phyloP scores from a whole-genome alignment of 2,329 filamentous ascomycete genomes.

The Tolypocladium endophyticum region DNA sequence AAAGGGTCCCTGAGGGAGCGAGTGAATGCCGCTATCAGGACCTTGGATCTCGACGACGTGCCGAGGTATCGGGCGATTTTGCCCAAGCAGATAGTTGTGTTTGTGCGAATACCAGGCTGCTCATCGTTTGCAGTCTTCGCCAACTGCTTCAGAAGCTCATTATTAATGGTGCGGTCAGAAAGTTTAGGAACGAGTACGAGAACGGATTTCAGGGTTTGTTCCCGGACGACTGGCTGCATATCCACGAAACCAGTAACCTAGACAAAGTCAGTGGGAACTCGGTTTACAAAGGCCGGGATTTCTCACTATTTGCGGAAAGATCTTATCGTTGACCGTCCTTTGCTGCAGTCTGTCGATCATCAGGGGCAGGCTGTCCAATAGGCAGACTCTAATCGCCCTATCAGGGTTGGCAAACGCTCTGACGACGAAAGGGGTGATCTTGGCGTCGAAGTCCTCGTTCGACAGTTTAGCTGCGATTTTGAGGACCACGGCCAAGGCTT shows the following conservation, averaged over 20 bases:
- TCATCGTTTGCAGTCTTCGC: conserved; percentile 97
- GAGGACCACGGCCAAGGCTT: conserved; percentile 78
- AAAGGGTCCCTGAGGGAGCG: conserved; percentile 88
- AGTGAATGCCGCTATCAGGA: conserved; percentile 85
- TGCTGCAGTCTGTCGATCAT: conserved; percentile 89
- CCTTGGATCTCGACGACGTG: conserved; percentile 68
- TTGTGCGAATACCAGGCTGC: conserved; percentile 92
- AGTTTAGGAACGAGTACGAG: conserved; percentile 79
- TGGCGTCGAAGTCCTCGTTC: conserved; percentile 79
- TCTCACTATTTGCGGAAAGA: conserved; percentile 84
- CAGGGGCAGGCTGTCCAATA: conserved; percentile 75
- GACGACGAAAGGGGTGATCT: conserved; percentile 76
- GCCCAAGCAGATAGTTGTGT: conserved; percentile 93
- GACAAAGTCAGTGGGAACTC: conserved; percentile 10
- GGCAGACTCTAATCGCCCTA: conserved; percentile 78
- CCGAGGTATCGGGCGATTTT: conserved; percentile 91
- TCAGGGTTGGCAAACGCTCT: conserved; percentile 86
- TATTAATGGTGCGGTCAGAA: conserved; percentile 86
- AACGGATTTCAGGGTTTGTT: conserved; percentile 93
- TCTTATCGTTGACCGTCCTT: conserved; percentile 88
- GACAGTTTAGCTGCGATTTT: conserved; percentile 83
- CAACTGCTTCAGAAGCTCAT: conserved; percentile 79
- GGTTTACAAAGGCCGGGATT: neutral
- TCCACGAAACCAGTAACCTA: conserved; percentile 93
- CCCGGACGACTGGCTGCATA: conserved; percentile 77